A percentile compares a stretch with the other conserved stretches of the same genome.
Evolutionary conservation across 2,329 filamentous ascomycete species (phyloP).

Genomic region (Sclerotiophoma versabilis): DNA sequence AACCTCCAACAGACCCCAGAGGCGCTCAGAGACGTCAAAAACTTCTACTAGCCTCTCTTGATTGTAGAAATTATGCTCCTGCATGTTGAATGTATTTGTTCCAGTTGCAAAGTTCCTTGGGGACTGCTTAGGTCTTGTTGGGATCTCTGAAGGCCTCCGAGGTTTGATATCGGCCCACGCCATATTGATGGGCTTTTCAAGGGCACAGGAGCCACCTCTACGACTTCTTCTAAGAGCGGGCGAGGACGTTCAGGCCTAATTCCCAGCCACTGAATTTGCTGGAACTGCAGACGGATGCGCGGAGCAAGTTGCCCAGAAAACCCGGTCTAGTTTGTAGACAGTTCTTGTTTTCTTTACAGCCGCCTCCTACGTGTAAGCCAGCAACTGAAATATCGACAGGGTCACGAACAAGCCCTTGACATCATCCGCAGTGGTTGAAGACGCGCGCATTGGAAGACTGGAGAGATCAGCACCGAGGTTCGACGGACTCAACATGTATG

Average conservation of each 20-base stretch:
- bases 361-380: constrained; percentile 1
- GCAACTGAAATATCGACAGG: constrained; percentile 1
- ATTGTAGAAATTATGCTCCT: too few relatives aligned
- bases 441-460: constrained; percentile 1
- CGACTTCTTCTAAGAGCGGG: background rate
- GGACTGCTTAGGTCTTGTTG: too few relatives aligned
- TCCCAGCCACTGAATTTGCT: background rate
- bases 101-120: too few relatives aligned
- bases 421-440: constrained; percentile 6
- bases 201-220: too few relatives aligned
- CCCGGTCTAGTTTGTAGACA: constrained; percentile 17
- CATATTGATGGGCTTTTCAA: too few relatives aligned
- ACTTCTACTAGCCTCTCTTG: too few relatives aligned
- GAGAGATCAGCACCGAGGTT: constrained; percentile 5
- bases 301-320: constrained; percentile 5
- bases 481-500: background rate
- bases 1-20: too few relatives aligned
- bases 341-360: constrained; percentile 16
- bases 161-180: too few relatives aligned
- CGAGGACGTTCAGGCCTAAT: constrained; percentile 6
- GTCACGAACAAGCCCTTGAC: constrained; percentile 13
- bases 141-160: background rate
- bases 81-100: too few relatives aligned
- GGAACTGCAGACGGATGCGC: constrained; percentile 4
- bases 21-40: too few relatives aligned